Evolutionary conservation across 208 protist genomes (phyloP).

Genomic region (Trypanosoma platydactyli): DNA sequence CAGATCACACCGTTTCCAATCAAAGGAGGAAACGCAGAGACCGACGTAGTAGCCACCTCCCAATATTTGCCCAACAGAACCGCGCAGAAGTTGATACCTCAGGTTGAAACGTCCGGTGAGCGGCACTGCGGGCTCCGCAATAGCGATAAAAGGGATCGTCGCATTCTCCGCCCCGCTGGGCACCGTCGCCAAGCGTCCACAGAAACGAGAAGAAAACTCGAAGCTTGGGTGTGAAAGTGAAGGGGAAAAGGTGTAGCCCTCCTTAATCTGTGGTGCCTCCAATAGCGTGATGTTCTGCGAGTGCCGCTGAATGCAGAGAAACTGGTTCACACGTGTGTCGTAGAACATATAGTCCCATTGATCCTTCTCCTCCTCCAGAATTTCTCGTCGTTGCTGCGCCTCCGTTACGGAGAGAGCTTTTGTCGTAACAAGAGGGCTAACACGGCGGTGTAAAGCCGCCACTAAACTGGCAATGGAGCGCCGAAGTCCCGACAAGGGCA

Average conservation of each 20-base stretch:
- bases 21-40: slow-evolving; percentile 64
- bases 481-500: slow-evolving; percentile 52
- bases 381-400: slow-evolving; percentile 47
- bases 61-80: slow-evolving; percentile 85
- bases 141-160: slow-evolving; percentile 83
- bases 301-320: slow-evolving; percentile 45
- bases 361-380: slow-evolving; percentile 77
- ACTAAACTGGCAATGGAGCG: slow-evolving; percentile 75
- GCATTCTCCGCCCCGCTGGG: slow-evolving; percentile 55
- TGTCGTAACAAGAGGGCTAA: slow-evolving; percentile 70
- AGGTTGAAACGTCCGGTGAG: slow-evolving; percentile 55
- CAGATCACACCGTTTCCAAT: slow-evolving; percentile 73
- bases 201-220: slow-evolving; percentile 65
- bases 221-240: slow-evolving; percentile 76
- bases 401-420: slow-evolving; percentile 70
- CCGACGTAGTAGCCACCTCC: slow-evolving; percentile 91
- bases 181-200: slow-evolving; percentile 76
- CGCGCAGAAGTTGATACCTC: slow-evolving; percentile 82
- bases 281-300: slow-evolving; percentile 38
- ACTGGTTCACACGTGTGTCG: slow-evolving; percentile 61
- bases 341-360: slow-evolving; percentile 85
- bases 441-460: slow-evolving; percentile 47
- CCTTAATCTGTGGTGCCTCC: slow-evolving; percentile 39
- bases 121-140: slow-evolving; percentile 80
- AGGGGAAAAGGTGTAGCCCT: slow-evolving; percentile 74